Evolutionary conservation across 441 rosid genomes (phyloP).

Genomic region (Corymbia calophylla): DNA sequence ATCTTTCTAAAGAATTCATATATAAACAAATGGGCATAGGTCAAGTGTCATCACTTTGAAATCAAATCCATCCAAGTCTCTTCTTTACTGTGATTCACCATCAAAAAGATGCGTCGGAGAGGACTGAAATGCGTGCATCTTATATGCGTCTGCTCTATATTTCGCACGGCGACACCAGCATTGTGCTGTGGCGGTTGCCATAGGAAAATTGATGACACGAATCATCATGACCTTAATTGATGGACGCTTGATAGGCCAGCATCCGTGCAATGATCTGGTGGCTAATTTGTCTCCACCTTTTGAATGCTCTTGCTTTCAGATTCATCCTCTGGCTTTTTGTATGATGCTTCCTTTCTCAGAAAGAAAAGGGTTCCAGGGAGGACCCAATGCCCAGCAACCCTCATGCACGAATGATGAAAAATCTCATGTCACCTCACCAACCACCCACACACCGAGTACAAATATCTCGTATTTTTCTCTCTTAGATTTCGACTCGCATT

Average conservation of each 20-base stretch:
- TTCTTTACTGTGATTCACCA: background rate
- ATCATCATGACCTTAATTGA: background rate
- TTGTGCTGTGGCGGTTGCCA: background rate
- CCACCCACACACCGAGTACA: background rate
- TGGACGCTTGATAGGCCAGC: constrained; percentile 32
- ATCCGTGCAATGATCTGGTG: constrained; percentile 8
- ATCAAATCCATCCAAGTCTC: background rate
- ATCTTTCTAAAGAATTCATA: background rate
- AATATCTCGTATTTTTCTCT: background rate
- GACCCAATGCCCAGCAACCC: background rate
- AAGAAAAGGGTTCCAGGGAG: background rate
- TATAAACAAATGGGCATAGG: background rate
- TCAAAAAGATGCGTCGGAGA: background rate
- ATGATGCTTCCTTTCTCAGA: background rate
- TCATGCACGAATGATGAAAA: background rate
- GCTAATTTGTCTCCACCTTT: background rate
- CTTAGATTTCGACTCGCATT: background rate
- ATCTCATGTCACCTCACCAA: background rate
- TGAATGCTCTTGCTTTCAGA: constrained; percentile 39
- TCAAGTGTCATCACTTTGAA: background rate
- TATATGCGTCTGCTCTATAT: background rate
- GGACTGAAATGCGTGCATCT: background rate
- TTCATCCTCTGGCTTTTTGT: constrained; percentile 11
- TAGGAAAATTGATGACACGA: background rate
- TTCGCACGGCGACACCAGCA: too few relatives aligned